Evolutionary conservation across 2,329 filamentous ascomycete genomes (phyloP).

Genomic region (Dactylonectria macrodidyma): DNA sequence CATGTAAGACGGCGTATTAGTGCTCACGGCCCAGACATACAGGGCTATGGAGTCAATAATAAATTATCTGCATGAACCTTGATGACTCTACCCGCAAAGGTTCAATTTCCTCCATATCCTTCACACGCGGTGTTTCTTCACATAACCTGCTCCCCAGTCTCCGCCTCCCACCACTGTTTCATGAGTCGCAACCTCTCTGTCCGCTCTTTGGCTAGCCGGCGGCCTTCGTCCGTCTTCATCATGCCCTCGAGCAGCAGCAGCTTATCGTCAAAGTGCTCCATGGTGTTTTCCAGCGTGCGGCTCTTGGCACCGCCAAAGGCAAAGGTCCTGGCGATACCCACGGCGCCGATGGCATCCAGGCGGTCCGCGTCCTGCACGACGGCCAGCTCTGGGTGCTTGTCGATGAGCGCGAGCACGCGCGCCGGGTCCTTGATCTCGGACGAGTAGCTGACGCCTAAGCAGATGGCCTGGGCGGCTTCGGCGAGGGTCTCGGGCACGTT

Average conservation of each 20-base stretch:
- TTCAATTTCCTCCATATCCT: neutral
- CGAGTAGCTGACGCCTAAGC: slow-evolving; percentile 83
- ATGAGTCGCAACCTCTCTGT: slow-evolving; percentile 68
- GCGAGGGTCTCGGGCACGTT: slow-evolving; percentile 74
- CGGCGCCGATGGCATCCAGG: slow-evolving; percentile 89
- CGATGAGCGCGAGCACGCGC: slow-evolving; percentile 73
- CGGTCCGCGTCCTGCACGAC: slow-evolving; percentile 94
- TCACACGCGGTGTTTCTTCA: slow-evolving; percentile 1
- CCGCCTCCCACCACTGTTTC: slow-evolving; percentile 72
- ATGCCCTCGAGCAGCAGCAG: slow-evolving; percentile 74
- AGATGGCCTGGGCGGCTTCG: slow-evolving; percentile 78
- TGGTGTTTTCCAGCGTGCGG: slow-evolving; percentile 73
- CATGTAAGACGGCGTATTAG: neutral
- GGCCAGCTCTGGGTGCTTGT: slow-evolving; percentile 71
- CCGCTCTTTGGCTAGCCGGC: slow-evolving; percentile 66
- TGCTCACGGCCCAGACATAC: neutral
- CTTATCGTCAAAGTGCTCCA: slow-evolving; percentile 85
- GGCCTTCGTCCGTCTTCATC: slow-evolving; percentile 75
- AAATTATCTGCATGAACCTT: neutral
- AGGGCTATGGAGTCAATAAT: no score
- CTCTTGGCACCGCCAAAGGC: slow-evolving; percentile 77
- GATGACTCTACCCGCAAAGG: neutral
- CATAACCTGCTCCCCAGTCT: slow-evolving; percentile 52
- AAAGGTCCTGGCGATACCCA: slow-evolving; percentile 81
- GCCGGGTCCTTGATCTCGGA: slow-evolving; percentile 78